Conservation (phyloP, 2,329 filamentous ascomycete species). For the Penicillium vulpinum region DNA sequence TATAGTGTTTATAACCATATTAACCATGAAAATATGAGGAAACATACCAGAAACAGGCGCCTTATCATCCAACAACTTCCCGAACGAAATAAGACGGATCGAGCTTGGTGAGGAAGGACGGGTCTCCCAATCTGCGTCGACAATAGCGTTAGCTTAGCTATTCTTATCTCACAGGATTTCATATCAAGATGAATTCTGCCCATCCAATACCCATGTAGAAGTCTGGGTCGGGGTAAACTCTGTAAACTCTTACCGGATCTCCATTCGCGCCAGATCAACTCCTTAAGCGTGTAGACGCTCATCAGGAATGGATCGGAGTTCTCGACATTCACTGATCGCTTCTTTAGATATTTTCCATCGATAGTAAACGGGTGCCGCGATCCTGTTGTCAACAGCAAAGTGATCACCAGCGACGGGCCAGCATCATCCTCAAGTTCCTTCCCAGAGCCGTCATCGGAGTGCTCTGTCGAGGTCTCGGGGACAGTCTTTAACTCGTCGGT, state of each 20-base stretch:
- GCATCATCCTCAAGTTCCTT: constrained; percentile 42
- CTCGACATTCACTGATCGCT: constrained; percentile 75
- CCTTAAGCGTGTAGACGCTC: constrained; percentile 90
- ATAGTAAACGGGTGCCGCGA: constrained; percentile 87
- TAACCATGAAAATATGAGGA: not conserved
- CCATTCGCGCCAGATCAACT: constrained; percentile 92
- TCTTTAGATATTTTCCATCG: constrained; percentile 79
- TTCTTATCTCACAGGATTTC: not conserved
- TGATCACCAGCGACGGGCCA: constrained; percentile 58
- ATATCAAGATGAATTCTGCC: not conserved
- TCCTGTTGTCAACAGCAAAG: constrained; percentile 77
- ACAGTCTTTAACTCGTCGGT: constrained; percentile 27
- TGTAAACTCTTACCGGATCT: constrained; percentile 59
- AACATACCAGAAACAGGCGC: constrained; percentile 74
- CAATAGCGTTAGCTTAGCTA: not conserved
- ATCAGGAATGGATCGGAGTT: constrained; percentile 82
- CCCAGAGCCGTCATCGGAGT: constrained; percentile 27
- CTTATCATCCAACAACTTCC: constrained; percentile 87
- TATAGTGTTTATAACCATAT: constrained; percentile 2
- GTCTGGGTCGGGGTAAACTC: not conserved
- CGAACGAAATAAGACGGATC: constrained; percentile 89
- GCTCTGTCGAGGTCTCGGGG: constrained; percentile 23
- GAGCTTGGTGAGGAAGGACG: constrained; percentile 82
- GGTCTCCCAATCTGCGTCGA: constrained; percentile 71
- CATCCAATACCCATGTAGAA: not conserved